Conservation (phyloP, 2,329 filamentous ascomycete genomes). For the Paraconiothyrium sp. region DNA sequence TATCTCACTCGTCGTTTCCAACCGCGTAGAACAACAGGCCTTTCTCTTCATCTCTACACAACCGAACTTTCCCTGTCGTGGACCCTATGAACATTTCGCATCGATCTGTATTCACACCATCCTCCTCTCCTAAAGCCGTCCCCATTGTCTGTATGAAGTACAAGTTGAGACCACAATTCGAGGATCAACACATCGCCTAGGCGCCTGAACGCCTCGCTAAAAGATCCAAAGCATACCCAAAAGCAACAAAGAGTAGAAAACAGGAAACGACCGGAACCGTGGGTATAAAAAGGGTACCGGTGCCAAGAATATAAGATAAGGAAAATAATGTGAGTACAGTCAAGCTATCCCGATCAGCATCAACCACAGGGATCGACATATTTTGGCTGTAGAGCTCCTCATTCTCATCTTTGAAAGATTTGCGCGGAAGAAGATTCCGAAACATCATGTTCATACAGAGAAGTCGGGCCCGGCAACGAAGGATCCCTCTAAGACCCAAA, state of each 20-base stretch:
- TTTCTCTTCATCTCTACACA: neutral
- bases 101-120: neutral
- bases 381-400: neutral
- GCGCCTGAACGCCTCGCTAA: constrained; percentile 17
- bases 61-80: neutral
- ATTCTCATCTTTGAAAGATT: neutral
- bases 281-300: constrained; percentile 2
- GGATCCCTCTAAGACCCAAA: constrained; percentile 36
- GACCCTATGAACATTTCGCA: neutral
- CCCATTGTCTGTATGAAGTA: neutral
- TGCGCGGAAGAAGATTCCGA: no score
- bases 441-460: neutral
- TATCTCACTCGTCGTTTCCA: neutral
- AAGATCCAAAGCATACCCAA: constrained; percentile 1
- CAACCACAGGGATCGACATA: neutral
- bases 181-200: neutral
- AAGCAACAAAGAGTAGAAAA: neutral
- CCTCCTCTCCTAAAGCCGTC: neutral
- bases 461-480: neutral
- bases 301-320: neutral
- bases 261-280: neutral
- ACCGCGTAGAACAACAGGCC: neutral
- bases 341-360: neutral
- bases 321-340: neutral
- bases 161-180: neutral